phyloP scores from a whole-genome alignment of 371 early-diverging fungal genomes.

The Umbelopsis sp. region DNA sequence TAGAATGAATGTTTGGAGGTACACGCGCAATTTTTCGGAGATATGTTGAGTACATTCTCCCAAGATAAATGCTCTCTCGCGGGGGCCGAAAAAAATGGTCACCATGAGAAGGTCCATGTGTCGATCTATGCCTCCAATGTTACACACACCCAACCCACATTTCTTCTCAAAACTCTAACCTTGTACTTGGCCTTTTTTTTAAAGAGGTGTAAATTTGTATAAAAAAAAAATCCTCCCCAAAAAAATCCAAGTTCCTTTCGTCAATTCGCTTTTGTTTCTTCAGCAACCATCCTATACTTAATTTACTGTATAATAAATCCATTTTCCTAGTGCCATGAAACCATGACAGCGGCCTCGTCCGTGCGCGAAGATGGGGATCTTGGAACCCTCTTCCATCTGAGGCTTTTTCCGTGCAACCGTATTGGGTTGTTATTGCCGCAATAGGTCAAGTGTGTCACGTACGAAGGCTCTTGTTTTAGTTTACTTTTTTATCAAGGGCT shows the following conservation, averaged over 20 bases:
- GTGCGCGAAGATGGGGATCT: neutral
- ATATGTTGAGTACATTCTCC: neutral
- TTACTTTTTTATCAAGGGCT: neutral
- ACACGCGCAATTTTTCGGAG: constrained; percentile 1
- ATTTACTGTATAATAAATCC: constrained; percentile 5
- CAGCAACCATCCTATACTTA: no score
- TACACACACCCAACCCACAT: neutral
- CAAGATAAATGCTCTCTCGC: neutral
- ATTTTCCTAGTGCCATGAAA: neutral
- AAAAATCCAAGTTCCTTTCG: neutral
- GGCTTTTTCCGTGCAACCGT: constrained; percentile 8
- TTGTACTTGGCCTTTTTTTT: neutral
- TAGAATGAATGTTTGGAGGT: neutral
- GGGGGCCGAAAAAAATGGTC: neutral
- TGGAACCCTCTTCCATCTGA: neutral
- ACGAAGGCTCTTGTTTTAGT: neutral
- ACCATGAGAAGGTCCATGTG: constrained; percentile 12
- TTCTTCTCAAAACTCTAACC: neutral
- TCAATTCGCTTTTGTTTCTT: neutral
- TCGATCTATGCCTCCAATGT: neutral
- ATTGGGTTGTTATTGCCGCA: constrained; percentile 16
- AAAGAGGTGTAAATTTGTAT: neutral
- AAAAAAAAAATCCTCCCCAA: neutral
- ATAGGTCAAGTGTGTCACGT: constrained; percentile 5
- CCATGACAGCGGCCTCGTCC: neutral